phyloP scores from a whole-genome alignment of 495 filamentous ascomycete species.

The Parathielavia hyrcaniae region DNA sequence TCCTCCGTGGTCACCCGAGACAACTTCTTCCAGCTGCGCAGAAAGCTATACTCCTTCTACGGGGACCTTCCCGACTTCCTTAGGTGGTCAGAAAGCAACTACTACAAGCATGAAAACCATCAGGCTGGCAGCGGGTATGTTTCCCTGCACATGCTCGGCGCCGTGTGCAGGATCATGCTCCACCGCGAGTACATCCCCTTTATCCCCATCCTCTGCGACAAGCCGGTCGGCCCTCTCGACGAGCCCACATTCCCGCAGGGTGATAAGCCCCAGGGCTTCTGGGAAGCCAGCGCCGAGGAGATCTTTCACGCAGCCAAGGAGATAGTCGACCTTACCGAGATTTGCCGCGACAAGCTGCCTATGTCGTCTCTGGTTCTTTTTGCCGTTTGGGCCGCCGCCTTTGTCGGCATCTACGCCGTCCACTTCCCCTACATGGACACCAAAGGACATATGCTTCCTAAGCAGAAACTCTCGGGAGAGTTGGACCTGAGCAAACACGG shows the following conservation, averaged over 20 bases:
- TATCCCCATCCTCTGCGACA: constrained; percentile 62
- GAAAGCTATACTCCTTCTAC: constrained; percentile 59
- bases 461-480: constrained; percentile 21
- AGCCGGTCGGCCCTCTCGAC: constrained; percentile 67
- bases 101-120: constrained; percentile 73
- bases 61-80: constrained; percentile 61
- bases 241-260: constrained; percentile 55
- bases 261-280: constrained; percentile 53
- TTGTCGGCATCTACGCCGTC: constrained; percentile 61
- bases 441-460: constrained; percentile 50
- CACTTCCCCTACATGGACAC: constrained; percentile 77
- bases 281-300: constrained; percentile 67
- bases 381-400: constrained; percentile 74
- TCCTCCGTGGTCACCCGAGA: constrained; percentile 58
- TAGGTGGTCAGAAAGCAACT: constrained; percentile 65
- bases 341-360: constrained; percentile 65
- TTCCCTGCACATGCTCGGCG: constrained; percentile 70
- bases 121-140: constrained; percentile 69
- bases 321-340: constrained; percentile 68
- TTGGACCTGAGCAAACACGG: constrained; percentile 30
- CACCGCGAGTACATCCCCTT: constrained; percentile 80
- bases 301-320: constrained; percentile 67
- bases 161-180: constrained; percentile 69
- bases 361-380: constrained; percentile 78
- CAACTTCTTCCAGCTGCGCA: constrained; percentile 55